Base-by-base conservation (phyloP, 805 yeast genomes). In the Millerozyma acaciae region DNA sequence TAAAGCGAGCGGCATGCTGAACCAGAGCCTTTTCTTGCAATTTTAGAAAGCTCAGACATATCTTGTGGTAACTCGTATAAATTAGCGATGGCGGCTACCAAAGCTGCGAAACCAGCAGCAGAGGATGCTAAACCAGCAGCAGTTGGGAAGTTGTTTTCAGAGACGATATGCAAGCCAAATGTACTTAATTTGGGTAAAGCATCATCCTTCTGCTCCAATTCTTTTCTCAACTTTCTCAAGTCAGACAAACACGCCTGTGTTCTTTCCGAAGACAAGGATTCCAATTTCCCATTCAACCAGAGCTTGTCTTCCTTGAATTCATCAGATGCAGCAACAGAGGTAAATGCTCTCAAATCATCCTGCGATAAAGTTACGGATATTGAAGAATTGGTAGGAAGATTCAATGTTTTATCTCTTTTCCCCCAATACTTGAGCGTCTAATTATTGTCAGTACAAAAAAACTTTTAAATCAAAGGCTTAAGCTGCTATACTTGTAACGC, bases 81-180 rank as follows among this genome's bases (percentile, higher is more conserved):
- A 52, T 74, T 75, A 12, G 97, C 88, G 51, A 93, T 77, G n/a
- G 96, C 85, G 30, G 76, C 76, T 15, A 90, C 95, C 40, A 93
- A 71, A 7, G 98, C 98, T 21, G 98, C 96, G 61, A 88, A 90
- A 0, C 99, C 99, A 7, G 98, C 97, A 9, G 98, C 98, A 4
- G 95, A 84, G 1, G 96, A 87, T 0, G 98, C 98, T 48, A 93
- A 73, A 2, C 98, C 98, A 5, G 98, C 98, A 20, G 98, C 98
- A 16, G 99, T 93, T 33, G 99, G 99, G 72, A 93, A 93, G 64
- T 93, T 93, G 68, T 93, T 93, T 55, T 87, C 95, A 17, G 94
- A 80, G 9, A 86, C 95, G 46, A 93, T 84, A 49, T 80, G 86
- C 37, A 93, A 68, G 32, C 73, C 70, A 75, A 75, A 78, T 13